Percentiles rank a stretch among this genome's conserved stretches.
Evolutionary conservation across 805 yeast genomes (phyloP).

Genomic region (Teunomyces kruisii): DNA sequence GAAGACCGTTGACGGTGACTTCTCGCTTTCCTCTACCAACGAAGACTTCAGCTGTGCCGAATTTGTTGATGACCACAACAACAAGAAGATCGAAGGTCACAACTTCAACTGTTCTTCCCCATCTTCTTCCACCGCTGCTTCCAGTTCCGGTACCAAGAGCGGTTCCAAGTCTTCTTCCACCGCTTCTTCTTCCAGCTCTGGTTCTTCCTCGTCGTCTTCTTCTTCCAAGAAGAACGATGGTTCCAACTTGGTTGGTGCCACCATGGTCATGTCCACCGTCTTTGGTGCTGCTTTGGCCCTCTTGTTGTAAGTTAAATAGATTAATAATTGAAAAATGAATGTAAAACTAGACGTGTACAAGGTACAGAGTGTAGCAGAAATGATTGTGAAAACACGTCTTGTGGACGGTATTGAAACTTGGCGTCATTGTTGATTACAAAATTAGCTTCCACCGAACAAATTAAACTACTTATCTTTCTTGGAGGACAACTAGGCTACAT

Average conservation of each 20-base stretch:
- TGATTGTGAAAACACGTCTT: too few relatives aligned
- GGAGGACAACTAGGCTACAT: too few relatives aligned
- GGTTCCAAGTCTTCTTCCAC: constrained; percentile 15
- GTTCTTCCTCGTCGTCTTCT: constrained; percentile 20
- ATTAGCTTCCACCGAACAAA: too few relatives aligned
- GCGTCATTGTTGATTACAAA: too few relatives aligned
- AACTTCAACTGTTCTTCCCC: constrained; percentile 43
- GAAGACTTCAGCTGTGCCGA: constrained; percentile 38
- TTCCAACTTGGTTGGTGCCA: constrained; percentile 10
- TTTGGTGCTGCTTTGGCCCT: constrained; percentile 29
- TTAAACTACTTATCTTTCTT: too few relatives aligned
- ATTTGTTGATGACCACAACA: constrained; percentile 32
- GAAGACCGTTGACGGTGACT: constrained; percentile 43
- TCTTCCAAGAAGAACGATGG: constrained; percentile 14
- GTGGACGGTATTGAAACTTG: too few relatives aligned
- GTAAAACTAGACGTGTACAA: too few relatives aligned
- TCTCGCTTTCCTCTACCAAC: constrained; percentile 32
- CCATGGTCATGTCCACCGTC: constrained; percentile 22
- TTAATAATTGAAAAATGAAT: background rate
- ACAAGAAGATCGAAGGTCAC: constrained; percentile 41
- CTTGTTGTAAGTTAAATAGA: constrained; percentile 5
- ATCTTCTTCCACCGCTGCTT: constrained; percentile 18
- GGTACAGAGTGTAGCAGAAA: too few relatives aligned
- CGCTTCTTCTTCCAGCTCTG: constrained; percentile 14
- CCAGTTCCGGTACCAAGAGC: constrained; percentile 10